Base-by-base conservation (phyloP, 306 rosid genomes). In the Casuarina equisetifolia region DNA sequence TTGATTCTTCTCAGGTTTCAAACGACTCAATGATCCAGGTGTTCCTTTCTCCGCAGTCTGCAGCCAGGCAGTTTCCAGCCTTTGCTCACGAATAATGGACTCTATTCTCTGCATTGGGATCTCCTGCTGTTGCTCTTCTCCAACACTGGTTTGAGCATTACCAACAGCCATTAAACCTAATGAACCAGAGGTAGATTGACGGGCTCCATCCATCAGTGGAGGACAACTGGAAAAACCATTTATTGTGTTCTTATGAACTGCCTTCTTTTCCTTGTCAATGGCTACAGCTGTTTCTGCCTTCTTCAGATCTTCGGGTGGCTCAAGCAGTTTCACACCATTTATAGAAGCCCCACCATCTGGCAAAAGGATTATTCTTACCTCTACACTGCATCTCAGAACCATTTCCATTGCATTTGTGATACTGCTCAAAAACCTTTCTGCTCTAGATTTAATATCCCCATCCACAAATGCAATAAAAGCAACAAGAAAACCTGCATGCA, bases 21-120 rank as follows among this genome's bases (percentile, higher is more conserved):
- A 76, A 73, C 88, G 89, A 87, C 75, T 90, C 90, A 95, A 69
- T 1, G 96, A 87, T 80, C 97, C 92, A 15, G 98, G 97, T 49
- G 97, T 92, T 74, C 99, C 97, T 78, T 89, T 95, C 78, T 89
- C 99, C 63, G 84, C 91, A 9, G 93, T 90, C 85, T 91, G 97
- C 74, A 92, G 81, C 99, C 97, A 95, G 4, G 99, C 99, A 72
- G 92, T 95, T 87, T 95, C 99, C 79, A 95, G 85, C 84, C 92
- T 90, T 79, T 95, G 97, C 78, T 95, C 99, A 1, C 92, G 96
- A 74, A 95, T 90, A 81, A 92, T 92, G 84, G 97, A 92, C 76
- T 92, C 99, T 78, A 95, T 89, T 86, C 97, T 90, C 79, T 88
- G 97, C 88, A 89, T 86, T 62, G 99, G 99, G 67, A 92, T 82